phyloP scores from a whole-genome alignment of 495 filamentous ascomycete species.

The Staphylotrichum longicolle region DNA sequence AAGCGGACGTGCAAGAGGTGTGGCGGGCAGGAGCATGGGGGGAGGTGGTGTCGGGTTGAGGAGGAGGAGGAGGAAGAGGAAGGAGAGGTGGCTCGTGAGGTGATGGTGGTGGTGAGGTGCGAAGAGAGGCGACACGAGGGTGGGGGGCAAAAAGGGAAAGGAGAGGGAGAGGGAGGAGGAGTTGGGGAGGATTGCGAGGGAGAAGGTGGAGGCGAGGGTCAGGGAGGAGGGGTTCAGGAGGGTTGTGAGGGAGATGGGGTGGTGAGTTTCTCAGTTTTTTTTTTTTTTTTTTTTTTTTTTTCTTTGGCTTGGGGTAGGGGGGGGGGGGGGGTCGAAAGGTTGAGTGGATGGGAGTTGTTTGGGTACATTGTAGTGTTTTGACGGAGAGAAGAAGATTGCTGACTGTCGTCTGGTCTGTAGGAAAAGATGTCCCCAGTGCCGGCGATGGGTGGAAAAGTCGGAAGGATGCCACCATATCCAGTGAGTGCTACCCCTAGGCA shows the following conservation, averaged over 20 bases:
- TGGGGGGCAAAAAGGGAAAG: neutral
- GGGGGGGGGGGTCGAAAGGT: too few relatives aligned
- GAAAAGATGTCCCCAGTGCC: slow-evolving; percentile 11
- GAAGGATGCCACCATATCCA: slow-evolving; percentile 13
- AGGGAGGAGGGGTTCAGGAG: neutral
- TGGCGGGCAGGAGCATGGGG: slow-evolving; percentile 1
- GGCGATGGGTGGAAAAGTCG: slow-evolving; percentile 10
- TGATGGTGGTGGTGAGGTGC: too few relatives aligned
- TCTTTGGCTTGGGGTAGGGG: too few relatives aligned
- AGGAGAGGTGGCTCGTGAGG: too few relatives aligned
- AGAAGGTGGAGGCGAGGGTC: too few relatives aligned
- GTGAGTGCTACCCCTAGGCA: neutral
- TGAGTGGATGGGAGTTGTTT: too few relatives aligned
- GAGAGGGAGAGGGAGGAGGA: too few relatives aligned
- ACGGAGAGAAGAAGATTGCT: neutral
- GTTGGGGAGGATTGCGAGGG: too few relatives aligned
- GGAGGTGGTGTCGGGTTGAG: slow-evolving; percentile 9
- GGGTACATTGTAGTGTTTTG: too few relatives aligned
- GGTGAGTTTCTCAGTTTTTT: neutral
- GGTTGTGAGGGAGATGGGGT: slow-evolving; percentile 11
- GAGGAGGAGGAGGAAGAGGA: neutral
- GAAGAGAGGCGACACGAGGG: neutral
- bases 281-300: neutral
- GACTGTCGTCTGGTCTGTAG: neutral
- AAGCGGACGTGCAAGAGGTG: slow-evolving; percentile 20